Base-by-base conservation (phyloP, 306 rosid genomes). In the Styphnolobium japonicum region DNA sequence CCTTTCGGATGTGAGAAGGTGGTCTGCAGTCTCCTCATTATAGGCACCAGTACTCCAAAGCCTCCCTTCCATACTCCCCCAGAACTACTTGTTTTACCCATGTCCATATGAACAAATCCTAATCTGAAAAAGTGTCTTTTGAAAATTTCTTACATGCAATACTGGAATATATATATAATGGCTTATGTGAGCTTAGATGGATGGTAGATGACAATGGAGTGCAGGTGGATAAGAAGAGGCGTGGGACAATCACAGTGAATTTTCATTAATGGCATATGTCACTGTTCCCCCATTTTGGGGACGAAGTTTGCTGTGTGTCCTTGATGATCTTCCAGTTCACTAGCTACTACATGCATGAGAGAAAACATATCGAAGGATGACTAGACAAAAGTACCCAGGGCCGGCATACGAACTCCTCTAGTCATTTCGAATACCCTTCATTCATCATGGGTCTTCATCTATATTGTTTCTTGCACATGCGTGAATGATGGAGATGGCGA, bases 51-150 rank as follows among this genome's bases (percentile, higher is more conserved):
- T n/a, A 75, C 58, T 61, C 85, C 85, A 40, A 71, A 48, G 16
- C 87, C 70, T 57, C 82, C 78, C 48, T 65, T 84, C 82, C 74
- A 76, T 39, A 77, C 10, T 42, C 81, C 78, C 75, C 64, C 19
- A 34, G 74, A 64, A 55, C 22, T 46, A 53, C 14, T 67, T 33
- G 73, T 45, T 69, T 72, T 84, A n/a, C 80, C 87, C 92, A 88
- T 86, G 55, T 39, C 36, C 76, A 82, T 19, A 70, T 29, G 36
- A 67, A 67, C 14, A 21, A 57, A 63, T 7, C 16, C 27, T 46
- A 7, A 62, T 39, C 39, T 3, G 18, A 70, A 53, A 7, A 19
- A 73, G 64, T 22, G 33, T 57, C 23, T 75, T 15, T 16, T 4
- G 15, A 57, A 31, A 46, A 36, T 3, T 15, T 25, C 15, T 12